Evolutionary conservation across 2,329 filamentous ascomycete genomes (phyloP), one percentile per base, ranked within the genome.

Genomic region (Fusarium hainanense): DNA sequence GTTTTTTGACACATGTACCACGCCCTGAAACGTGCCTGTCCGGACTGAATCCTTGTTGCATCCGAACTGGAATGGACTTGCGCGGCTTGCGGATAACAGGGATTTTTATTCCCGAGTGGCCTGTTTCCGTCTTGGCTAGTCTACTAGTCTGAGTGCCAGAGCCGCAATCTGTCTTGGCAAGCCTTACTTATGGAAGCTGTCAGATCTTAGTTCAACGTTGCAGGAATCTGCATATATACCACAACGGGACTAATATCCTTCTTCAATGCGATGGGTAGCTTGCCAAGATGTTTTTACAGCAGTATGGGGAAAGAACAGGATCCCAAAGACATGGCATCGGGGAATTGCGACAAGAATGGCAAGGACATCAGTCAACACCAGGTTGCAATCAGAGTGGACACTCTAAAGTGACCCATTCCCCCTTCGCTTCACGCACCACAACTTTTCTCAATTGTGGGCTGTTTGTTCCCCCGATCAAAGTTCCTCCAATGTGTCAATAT

Each of bases 381-480:
- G 37, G 61, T 64, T 42, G 51, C 47, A 64, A 64, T 58, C n/a
- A 23, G 14, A 56, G 61, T 64, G 61, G 61, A 49, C 59, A 44
- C 59, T 6, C 8, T 9, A n/a, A n/a, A 27, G 18, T 37, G 41
- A 28, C 23, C 14, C 46, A 25, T 27, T 51, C n/a, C 49, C 18
- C 20, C 37, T 37, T 23, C 37, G 20, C n/a, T 14, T 30, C 4
- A 30, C 28, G 28, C 28, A 30, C 28, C 30, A 32, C 42, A 14
- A 56, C 2, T 40, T 46, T 40, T 43, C 56, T 25, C 16, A 40
- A 23, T 20, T 62, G 56, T 59, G 59, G 61, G 59, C 59, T 64
- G 61, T 41, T 63, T 49, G 47, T 20, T 14, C n/a, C 28, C 25
- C 14, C 44, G 32, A 51, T 25, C 18, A 20, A 20, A 18, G 3